Evolutionary conservation across 2,329 filamentous ascomycete species (phyloP), one percentile per base, ranked within the genome.

Genomic region (Ceratocystis cubensis): DNA sequence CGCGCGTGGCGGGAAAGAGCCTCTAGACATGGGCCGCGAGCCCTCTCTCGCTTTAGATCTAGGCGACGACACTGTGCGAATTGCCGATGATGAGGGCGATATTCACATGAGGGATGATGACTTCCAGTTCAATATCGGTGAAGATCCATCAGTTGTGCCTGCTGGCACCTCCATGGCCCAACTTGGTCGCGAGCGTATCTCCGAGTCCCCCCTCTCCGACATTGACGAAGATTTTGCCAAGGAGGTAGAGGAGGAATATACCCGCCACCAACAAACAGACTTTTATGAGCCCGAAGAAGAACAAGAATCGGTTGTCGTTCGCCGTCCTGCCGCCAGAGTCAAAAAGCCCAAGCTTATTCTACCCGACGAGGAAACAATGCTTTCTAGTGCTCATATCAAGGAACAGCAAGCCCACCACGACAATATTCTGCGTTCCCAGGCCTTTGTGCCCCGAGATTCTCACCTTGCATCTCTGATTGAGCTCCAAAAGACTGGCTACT

Each of bases 401-500:
- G 86, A 88, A 70, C 91, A 95, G 74, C 91, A 96, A 74, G 82
- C 86, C 67, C 90, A 96, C 74, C 88, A 89, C 70, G 88, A 90
- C 59, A 90, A 88, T 72, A 97, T 97, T 69, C 80, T 96, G 67
- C 92, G 88, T 75, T 84, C 88, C 1, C 85, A 89, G 5, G 85
- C 86, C 0, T 96, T 95, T 76, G 80, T 99, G 57, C 91, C 93
- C 1, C 86, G 89, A 48, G 91, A 99, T 71, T 90, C 92, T 1
- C 85, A 93, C 65, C 81, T 97, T 15, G 81, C 97, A 37, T 89
- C 91, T 44, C 79, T 99, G 25, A 88, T 96, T 80, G 90, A 92
- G 71, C 88, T 96, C 82, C 94, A 96, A 75, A 91, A 88, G 77
- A 91, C 84, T 65, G 93, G 94, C 65, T 89, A 86, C 48, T 97